Evolutionary conservation across 371 early-diverging fungal species (phyloP).

Genomic region (Massospora cicadina): DNA sequence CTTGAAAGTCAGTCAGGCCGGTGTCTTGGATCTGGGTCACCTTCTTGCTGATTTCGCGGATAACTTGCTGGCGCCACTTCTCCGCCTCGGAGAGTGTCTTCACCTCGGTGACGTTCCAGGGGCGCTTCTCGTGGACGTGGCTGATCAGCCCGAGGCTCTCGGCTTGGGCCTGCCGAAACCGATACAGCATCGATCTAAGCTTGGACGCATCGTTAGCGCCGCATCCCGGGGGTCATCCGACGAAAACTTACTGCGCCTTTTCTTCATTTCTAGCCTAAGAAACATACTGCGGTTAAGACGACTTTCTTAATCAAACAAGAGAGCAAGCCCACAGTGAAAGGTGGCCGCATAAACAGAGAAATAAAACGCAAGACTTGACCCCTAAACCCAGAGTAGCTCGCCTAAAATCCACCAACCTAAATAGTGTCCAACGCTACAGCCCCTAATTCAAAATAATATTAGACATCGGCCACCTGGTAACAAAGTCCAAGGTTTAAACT

Average conservation of each 20-base stretch:
- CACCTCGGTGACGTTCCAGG: constrained; percentile 50
- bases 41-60: constrained; percentile 70
- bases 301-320: too few relatives aligned
- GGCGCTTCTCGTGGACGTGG: constrained; percentile 44
- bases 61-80: constrained; percentile 72
- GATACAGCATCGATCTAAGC: constrained; percentile 64
- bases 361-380: too few relatives aligned
- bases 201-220: not conserved
- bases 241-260: constrained; percentile 60
- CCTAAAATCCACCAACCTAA: too few relatives aligned
- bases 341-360: too few relatives aligned
- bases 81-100: constrained; percentile 60
- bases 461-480: too few relatives aligned
- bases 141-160: constrained; percentile 57
- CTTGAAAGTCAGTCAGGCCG: constrained; percentile 68
- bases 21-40: constrained; percentile 85
- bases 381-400: too few relatives aligned
- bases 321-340: too few relatives aligned
- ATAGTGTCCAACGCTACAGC: too few relatives aligned
- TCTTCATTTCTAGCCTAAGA: constrained; percentile 86
- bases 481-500: too few relatives aligned
- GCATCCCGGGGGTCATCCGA: not conserved
- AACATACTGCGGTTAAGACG: too few relatives aligned
- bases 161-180: constrained; percentile 85
- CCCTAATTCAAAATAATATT: too few relatives aligned